Evolutionary conservation across 345 rosid genomes (phyloP).

Genomic region (Zanthoxylum bungeanum): DNA sequence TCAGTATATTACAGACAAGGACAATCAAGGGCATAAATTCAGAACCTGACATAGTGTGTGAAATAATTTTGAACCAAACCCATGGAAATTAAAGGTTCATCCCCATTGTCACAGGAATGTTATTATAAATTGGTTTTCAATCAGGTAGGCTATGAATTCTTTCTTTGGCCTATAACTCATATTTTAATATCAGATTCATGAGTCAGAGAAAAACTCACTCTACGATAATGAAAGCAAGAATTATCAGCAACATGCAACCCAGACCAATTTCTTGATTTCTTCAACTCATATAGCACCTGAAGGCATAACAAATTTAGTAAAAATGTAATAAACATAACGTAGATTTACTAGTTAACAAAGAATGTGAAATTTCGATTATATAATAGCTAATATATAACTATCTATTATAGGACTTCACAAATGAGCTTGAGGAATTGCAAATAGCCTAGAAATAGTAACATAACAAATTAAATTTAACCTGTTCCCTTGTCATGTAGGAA

Average conservation of each 20-base stretch:
- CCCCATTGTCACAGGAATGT: not conserved
- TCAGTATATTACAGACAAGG: not conserved
- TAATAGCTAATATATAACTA: not conserved
- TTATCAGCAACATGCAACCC: conserved; percentile 77
- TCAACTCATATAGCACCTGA: conserved; percentile 73
- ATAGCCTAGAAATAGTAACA: not conserved
- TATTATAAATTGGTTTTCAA: not conserved
- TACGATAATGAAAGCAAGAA: conserved; percentile 88
- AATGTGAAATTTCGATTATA: not conserved
- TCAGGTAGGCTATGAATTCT: not conserved
- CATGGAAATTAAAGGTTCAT: not conserved
- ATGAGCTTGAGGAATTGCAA: not conserved
- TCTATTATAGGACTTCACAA: not conserved
- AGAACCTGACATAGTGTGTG: not conserved
- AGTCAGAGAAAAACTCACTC: conserved; percentile 45
- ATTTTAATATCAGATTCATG: not conserved
- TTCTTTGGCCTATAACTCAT: not conserved
- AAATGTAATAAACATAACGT: conserved; percentile 4
- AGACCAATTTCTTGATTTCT: conserved; percentile 72
- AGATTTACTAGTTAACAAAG: not conserved
- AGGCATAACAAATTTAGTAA: conserved; percentile 8
- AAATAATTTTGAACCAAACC: not conserved
- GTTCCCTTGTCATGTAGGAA: conserved; percentile 67
- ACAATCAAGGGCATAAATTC: not conserved
- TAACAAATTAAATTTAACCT: conserved; percentile 45